These are phyloP conservation scores for Sporisorium sorghi DNA, from an alignment of 1,284 basidiomycete species.

Conservation along the genomic window DNA sequence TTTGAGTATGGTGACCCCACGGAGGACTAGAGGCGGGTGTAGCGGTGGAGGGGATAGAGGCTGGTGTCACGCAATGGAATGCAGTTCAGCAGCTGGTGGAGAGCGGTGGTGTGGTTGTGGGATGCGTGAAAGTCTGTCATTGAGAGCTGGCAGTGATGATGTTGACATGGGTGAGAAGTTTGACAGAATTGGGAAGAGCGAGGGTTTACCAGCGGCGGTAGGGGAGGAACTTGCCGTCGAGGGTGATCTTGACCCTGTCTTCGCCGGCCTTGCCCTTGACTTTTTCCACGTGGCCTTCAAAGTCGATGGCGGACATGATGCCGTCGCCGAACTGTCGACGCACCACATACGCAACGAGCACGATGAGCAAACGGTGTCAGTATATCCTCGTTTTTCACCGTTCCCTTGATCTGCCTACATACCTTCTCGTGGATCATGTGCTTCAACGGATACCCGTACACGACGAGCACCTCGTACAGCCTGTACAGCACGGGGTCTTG, in stretches of 20 bases:
- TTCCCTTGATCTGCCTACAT: constrained; percentile 1
- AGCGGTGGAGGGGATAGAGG: too few relatives aligned
- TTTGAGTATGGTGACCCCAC: constrained; percentile 62
- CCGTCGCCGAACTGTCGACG: constrained; percentile 51
- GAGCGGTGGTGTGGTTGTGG: not conserved
- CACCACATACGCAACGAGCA: too few relatives aligned
- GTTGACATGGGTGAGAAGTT: too few relatives aligned
- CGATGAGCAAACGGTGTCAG: too few relatives aligned
- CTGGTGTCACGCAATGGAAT: not conserved
- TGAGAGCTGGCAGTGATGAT: not conserved
- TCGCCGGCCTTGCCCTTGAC: constrained; percentile 58
- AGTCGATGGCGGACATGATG: constrained; percentile 66
- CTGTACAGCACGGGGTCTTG: constrained; percentile 54
- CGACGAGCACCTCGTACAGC: constrained; percentile 55
- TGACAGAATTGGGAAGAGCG: not conserved
- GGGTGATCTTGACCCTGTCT: constrained; percentile 61
- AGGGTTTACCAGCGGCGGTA: constrained; percentile 52
- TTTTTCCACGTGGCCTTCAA: constrained; percentile 61
- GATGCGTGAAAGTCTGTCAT: not conserved
- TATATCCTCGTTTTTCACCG: too few relatives aligned
- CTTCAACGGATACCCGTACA: constrained; percentile 63
- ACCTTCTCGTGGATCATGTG: constrained; percentile 67
- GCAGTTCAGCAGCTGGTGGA: not conserved
- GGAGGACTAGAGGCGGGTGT: constrained; percentile 51
- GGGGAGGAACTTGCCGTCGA: constrained; percentile 63